Conservation (phyloP, 305 asterid genomes). For the Fraxinus baroniana region DNA sequence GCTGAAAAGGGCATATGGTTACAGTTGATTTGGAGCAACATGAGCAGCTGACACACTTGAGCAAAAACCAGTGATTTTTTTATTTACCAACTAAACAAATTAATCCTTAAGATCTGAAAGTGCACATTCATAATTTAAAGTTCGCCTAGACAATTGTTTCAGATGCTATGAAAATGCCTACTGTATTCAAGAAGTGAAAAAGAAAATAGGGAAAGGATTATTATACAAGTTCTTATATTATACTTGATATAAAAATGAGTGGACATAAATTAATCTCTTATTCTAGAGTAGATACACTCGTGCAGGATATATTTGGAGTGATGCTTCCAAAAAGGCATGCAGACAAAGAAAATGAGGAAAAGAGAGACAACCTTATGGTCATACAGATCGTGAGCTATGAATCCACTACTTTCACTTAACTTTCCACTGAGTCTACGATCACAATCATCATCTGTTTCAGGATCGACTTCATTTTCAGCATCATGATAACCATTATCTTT, state of each 20-base stretch:
- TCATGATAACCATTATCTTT: constrained; percentile 85
- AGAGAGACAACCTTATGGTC: constrained; percentile 72
- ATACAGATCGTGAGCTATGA: constrained; percentile 89
- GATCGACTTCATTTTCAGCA: constrained; percentile 88
- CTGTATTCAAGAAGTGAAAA: background rate
- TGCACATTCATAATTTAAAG: background rate
- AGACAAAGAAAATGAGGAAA: constrained; percentile 16
- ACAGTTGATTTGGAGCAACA: background rate
- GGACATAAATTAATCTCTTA: background rate
- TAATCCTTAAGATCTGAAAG: constrained; percentile 11
- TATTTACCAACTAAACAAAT: background rate
- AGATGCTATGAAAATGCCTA: background rate
- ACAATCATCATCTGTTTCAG: constrained; percentile 71
- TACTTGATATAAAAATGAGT: background rate
- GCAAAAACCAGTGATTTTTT: background rate
- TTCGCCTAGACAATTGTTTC: background rate
- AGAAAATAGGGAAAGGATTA: background rate
- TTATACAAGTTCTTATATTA: constrained; percentile 5
- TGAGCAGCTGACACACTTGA: background rate
- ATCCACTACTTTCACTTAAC: constrained; percentile 94
- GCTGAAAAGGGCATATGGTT: background rate
- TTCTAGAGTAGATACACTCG: background rate
- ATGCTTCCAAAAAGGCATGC: constrained; percentile 12
- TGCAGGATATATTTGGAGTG: background rate
- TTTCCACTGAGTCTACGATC: constrained; percentile 93